These are phyloP conservation scores for Ogataea chonburiensis DNA, from an alignment of 805 yeast genomes.

Conservation along the genomic window DNA sequence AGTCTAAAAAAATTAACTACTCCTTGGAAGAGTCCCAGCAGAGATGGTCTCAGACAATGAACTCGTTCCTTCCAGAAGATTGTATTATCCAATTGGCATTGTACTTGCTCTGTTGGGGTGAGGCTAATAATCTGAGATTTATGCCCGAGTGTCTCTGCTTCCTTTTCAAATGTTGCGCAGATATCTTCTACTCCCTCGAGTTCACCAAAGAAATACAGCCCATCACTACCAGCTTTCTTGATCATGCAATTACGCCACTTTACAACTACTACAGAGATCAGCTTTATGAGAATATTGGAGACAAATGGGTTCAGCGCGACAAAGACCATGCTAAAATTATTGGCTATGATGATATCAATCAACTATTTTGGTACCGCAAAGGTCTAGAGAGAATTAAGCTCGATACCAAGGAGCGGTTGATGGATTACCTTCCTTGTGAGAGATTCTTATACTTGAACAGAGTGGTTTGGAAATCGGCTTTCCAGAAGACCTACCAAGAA, in stretches of 20 bases:
- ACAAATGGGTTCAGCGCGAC: constrained; percentile 46
- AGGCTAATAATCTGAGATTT: constrained; percentile 79
- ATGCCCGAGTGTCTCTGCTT: constrained; percentile 90
- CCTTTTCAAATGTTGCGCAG: constrained; percentile 77
- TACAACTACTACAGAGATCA: constrained; percentile 61
- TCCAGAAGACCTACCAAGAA: constrained; percentile 74
- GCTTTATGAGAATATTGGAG: constrained; percentile 45
- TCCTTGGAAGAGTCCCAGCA: constrained; percentile 44
- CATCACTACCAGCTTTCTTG: constrained; percentile 47
- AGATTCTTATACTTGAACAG: constrained; percentile 54
- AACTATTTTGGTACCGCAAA: constrained; percentile 77
- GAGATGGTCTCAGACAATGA: constrained; percentile 54
- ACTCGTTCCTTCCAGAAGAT: constrained; percentile 48
- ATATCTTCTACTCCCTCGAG: constrained; percentile 53
- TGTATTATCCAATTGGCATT: constrained; percentile 63
- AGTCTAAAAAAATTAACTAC: constrained; percentile 21
- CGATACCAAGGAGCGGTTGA: constrained; percentile 42
- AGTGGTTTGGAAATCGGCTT: constrained; percentile 65
- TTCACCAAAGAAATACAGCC: constrained; percentile 34
- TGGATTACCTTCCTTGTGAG: constrained; percentile 53
- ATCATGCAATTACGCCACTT: constrained; percentile 72
- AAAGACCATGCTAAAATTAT: constrained; percentile 67
- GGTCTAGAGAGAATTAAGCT: constrained; percentile 61
- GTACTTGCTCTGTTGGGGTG: constrained; percentile 84
- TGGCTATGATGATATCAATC: constrained; percentile 91